Conservation (phyloP, 257 asterid species). For the Coffea canephora region DNA sequence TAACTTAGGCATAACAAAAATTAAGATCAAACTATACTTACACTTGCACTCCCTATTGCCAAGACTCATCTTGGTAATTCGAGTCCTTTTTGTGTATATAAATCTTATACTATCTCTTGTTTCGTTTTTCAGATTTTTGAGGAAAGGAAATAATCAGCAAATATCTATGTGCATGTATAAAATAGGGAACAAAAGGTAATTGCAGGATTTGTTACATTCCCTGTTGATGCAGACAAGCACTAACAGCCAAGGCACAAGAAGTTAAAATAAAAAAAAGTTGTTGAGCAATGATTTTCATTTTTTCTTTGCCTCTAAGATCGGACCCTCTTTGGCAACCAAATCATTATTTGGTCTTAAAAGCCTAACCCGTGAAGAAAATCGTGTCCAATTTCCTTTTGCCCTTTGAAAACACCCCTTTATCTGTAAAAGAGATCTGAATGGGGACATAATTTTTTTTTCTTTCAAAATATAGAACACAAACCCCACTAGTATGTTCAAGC, state of each 20-base stretch:
- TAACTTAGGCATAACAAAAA: no score
- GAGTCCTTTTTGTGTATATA: not conserved
- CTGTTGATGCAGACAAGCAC: not conserved
- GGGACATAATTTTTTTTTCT: not conserved
- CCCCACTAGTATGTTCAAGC: not conserved
- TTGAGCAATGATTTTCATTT: not conserved
- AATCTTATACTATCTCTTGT: not conserved
- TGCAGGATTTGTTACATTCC: not conserved
- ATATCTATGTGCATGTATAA: not conserved
- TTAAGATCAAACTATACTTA: no score
- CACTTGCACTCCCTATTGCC: no score
- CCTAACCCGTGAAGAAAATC: conserved; percentile 15
- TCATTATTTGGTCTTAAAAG: conserved; percentile 10
- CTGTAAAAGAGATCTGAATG: not conserved
- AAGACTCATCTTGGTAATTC: not conserved
- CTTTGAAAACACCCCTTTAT: conserved; percentile 2
- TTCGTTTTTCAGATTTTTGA: not conserved
- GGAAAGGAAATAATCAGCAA: not conserved
- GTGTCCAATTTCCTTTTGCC: not conserved
- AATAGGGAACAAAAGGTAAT: not conserved
- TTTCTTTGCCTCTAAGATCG: not conserved
- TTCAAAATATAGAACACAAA: not conserved
- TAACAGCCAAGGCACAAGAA: not conserved
- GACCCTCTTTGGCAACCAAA: conserved; percentile 9
- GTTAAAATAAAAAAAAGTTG: not conserved